Conservation (phyloP, 1,139 yeast genomes). For the Eremothecium coryli region DNA sequence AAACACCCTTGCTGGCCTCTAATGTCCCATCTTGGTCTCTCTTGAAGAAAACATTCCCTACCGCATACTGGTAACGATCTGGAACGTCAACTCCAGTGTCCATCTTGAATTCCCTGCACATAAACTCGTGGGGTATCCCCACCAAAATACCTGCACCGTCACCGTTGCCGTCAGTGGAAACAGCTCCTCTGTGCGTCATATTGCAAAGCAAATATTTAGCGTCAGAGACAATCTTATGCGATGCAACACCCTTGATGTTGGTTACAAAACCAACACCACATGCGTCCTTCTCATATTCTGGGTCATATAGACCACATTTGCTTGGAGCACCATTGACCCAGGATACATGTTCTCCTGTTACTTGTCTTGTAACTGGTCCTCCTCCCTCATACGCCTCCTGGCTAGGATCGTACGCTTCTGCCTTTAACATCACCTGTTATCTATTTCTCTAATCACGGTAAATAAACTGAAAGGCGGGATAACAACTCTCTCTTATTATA, state of each 20-base stretch:
- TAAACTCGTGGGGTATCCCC: slow-evolving; percentile 82
- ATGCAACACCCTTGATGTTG: slow-evolving; percentile 76
- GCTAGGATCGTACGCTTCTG: slow-evolving; percentile 25
- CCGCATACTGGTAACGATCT: slow-evolving; percentile 78
- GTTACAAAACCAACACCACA: slow-evolving; percentile 99
- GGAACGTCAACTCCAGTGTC: slow-evolving; percentile 46
- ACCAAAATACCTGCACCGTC: slow-evolving; percentile 98
- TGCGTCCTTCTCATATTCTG: slow-evolving; percentile 90
- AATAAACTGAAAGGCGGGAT: too few species aligned
- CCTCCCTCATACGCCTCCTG: slow-evolving; percentile 28
- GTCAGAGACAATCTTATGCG: slow-evolving; percentile 91
- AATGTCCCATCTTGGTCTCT: slow-evolving; percentile 47
- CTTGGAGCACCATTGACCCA: slow-evolving; percentile 91
- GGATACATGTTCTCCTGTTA: slow-evolving; percentile 59
- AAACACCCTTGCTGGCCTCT: slow-evolving; percentile 60
- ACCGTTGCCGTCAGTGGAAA: slow-evolving; percentile 92
- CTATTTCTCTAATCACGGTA: too few species aligned
- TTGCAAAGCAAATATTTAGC: slow-evolving; percentile 82
- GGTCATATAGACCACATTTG: slow-evolving; percentile 86
- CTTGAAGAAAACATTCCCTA: slow-evolving; percentile 87
- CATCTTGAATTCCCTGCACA: slow-evolving; percentile 70
- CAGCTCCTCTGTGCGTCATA: slow-evolving; percentile 99
- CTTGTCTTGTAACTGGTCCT: slow-evolving; percentile 48
- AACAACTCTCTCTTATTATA: too few species aligned
- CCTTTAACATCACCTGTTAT: slow-evolving; percentile 10